Conservation (phyloP, 176 grass and related monocot genomes). For the Leersia perrieri region DNA sequence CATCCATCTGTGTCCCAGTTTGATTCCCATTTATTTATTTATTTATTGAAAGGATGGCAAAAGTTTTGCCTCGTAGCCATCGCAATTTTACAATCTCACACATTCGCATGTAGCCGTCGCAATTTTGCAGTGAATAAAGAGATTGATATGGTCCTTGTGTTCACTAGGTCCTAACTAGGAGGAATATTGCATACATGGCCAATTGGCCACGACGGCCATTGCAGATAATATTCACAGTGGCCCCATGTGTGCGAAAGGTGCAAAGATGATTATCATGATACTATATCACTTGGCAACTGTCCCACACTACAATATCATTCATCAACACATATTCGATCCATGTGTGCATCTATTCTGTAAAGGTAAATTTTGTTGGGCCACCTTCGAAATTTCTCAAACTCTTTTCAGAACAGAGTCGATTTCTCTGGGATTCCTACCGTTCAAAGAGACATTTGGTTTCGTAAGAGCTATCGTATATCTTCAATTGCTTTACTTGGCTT, state of each 20-base stretch:
- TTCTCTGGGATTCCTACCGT: background rate
- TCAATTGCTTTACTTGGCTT: background rate
- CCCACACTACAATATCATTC: background rate
- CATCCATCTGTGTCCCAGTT: background rate
- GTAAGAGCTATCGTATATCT: background rate
- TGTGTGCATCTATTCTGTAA: background rate
- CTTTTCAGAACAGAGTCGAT: background rate
- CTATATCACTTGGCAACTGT: background rate
- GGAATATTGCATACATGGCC: background rate
- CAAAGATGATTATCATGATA: background rate
- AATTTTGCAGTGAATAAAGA: background rate
- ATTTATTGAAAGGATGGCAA: no score
- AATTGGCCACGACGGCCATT: background rate
- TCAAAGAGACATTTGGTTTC: background rate
- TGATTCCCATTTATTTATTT: background rate
- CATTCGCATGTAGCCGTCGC: background rate
- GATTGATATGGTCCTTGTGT: background rate
- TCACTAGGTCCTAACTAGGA: background rate
- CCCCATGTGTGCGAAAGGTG: background rate
- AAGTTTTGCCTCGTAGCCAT: no score
- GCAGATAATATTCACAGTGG: background rate
- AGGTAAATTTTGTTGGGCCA: background rate
- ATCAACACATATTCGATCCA: background rate
- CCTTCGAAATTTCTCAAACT: background rate
- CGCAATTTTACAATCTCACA: no score